These are phyloP conservation scores for Monilinia fructigena DNA, from an alignment of 2,329 filamentous ascomycete species.

Conservation along the genomic window DNA sequence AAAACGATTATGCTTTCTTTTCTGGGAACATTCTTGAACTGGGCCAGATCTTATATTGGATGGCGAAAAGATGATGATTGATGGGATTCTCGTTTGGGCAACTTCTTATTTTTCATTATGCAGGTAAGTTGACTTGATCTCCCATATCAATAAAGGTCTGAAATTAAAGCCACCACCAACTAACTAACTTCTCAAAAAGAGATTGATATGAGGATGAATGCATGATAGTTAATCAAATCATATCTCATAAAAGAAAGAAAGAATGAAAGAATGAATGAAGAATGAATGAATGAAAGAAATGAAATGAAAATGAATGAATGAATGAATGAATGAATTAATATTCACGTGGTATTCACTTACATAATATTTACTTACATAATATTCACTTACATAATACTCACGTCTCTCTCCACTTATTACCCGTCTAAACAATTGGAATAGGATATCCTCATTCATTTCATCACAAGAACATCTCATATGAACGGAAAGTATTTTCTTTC, in stretches of 20 bases:
- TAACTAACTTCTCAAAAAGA: background rate
- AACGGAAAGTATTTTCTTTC: background rate
- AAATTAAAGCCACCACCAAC: background rate
- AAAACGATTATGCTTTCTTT: too few relatives aligned
- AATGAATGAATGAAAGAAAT: too few relatives aligned
- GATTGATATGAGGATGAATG: too few relatives aligned
- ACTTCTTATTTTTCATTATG: background rate
- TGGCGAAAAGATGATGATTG: background rate
- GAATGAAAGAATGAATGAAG: too few relatives aligned
- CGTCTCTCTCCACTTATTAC: background rate
- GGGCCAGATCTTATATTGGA: background rate
- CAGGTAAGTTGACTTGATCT: background rate
- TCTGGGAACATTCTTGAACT: too few relatives aligned
- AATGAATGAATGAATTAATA: too few relatives aligned
- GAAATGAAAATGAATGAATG: too few relatives aligned
- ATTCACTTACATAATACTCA: too few relatives aligned
- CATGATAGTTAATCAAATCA: background rate
- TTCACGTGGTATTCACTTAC: background rate
- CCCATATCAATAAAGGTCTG: background rate
- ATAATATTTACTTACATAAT: too few relatives aligned
- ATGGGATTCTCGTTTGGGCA: background rate
- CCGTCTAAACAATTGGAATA: background rate
- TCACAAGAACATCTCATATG: slow-evolving; percentile 16
- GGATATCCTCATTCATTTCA: slow-evolving; percentile 16
- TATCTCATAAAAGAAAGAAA: too few relatives aligned